Percentiles rank a stretch among this genome's conserved stretches.
phyloP scores from a whole-genome alignment of 106 monocot genomes.

The Phalaenopsis aphrodite region DNA sequence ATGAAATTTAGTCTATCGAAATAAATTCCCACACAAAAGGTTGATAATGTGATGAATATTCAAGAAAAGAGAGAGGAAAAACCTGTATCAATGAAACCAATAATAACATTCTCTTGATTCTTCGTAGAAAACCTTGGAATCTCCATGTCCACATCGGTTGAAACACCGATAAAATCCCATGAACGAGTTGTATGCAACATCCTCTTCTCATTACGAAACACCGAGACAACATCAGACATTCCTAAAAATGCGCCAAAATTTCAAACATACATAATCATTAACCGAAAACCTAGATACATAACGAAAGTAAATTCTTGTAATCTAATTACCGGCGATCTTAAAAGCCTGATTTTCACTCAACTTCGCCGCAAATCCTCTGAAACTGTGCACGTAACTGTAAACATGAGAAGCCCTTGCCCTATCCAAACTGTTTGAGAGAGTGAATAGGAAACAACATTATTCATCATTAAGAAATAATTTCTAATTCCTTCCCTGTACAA shows the following conservation, averaged over 20 bases:
- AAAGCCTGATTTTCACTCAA: slow-evolving; percentile 61
- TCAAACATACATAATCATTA: background rate
- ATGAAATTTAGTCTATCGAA: too few relatives aligned
- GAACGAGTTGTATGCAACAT: slow-evolving; percentile 76
- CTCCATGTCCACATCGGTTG: slow-evolving; percentile 43
- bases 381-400: slow-evolving; percentile 59
- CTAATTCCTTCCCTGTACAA: background rate
- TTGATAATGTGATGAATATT: too few relatives aligned
- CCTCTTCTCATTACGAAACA: slow-evolving; percentile 67
- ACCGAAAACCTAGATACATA: background rate
- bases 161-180: slow-evolving; percentile 88
- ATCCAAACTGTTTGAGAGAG: slow-evolving; percentile 30
- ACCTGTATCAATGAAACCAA: slow-evolving; percentile 95
- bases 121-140: slow-evolving; percentile 65
- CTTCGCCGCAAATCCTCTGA: slow-evolving; percentile 87
- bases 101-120: slow-evolving; percentile 88
- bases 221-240: slow-evolving; percentile 70
- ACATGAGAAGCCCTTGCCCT: slow-evolving; percentile 65
- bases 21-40: too few relatives aligned
- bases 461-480: background rate
- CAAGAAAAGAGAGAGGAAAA: background rate
- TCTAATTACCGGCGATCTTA: slow-evolving; percentile 36
- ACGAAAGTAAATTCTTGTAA: background rate
- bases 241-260: slow-evolving; percentile 19
- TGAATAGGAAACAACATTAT: background rate